Conservation (phyloP, 768 basidiomycete species). For the Mycena vulgaris region DNA sequence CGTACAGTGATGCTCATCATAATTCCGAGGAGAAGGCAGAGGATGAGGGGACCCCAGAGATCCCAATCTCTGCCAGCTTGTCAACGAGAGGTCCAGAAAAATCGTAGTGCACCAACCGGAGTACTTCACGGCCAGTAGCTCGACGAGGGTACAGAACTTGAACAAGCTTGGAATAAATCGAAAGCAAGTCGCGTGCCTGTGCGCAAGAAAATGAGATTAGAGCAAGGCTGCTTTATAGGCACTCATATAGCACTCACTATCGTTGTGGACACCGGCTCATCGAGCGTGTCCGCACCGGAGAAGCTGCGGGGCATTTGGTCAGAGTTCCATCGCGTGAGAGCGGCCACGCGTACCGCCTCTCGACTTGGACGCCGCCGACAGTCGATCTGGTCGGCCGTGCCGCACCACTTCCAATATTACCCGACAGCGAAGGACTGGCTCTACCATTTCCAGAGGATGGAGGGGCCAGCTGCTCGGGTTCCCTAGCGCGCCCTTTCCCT, state of each 20-base stretch:
- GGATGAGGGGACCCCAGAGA: conserved; percentile 94
- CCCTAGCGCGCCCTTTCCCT: conserved; percentile 78
- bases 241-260: conserved; percentile 78
- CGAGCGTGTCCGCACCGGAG: conserved; percentile 89
- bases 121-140: conserved; percentile 82
- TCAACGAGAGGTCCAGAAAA: conserved; percentile 13
- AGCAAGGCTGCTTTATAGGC: conserved; percentile 42
- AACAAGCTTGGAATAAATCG: conserved; percentile 92
- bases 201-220: conserved; percentile 13
- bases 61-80: conserved; percentile 87
- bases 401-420: conserved; percentile 76
- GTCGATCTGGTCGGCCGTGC: conserved; percentile 69
- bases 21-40: conserved; percentile 84
- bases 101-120: conserved; percentile 65
- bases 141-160: conserved; percentile 94
- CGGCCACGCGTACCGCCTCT: conserved; percentile 77
- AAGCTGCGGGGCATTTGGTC: conserved; percentile 60
- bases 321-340: not conserved
- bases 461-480: conserved; percentile 66
- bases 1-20: conserved; percentile 89
- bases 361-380: conserved; percentile 89
- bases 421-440: conserved; percentile 66
- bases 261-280: conserved; percentile 91
- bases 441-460: conserved; percentile 56
- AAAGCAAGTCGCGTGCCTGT: conserved; percentile 89